Conservation (phyloP, 176 grass and related monocot species). For the Rhynchospora tenuis region DNA sequence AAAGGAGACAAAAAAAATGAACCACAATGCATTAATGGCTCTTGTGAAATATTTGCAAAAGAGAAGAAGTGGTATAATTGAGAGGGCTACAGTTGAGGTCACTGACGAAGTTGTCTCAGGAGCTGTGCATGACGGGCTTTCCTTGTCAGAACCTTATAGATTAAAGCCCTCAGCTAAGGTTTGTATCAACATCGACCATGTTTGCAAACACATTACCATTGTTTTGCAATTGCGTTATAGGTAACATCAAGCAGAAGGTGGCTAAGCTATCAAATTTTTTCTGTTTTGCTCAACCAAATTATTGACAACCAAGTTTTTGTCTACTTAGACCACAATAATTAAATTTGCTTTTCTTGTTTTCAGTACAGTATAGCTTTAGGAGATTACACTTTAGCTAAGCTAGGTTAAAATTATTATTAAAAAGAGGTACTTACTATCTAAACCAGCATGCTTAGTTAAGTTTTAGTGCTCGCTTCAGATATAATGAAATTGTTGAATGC, state of each 20-base stretch:
- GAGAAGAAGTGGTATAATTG: constrained; percentile 88
- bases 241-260: not conserved
- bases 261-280: not conserved
- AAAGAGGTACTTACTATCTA: not conserved
- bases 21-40: constrained; percentile 69
- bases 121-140: constrained; percentile 79
- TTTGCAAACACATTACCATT: not conserved
- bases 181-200: not conserved
- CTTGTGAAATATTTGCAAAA: constrained; percentile 98
- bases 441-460: not conserved
- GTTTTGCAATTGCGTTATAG: not conserved
- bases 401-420: not conserved
- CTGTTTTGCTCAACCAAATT: not conserved
- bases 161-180: constrained; percentile 36
- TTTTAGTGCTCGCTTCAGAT: not conserved
- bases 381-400: not conserved
- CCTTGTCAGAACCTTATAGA: constrained; percentile 67
- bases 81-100: constrained; percentile 91
- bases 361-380: not conserved
- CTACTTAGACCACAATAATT: not conserved
- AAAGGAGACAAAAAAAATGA: constrained; percentile 88
- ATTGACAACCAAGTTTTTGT: not conserved
- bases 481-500: not conserved
- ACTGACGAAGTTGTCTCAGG: constrained; percentile 92
- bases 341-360: not conserved